Percentiles rank a stretch among this genome's conserved stretches.
Conservation (phyloP, 2,329 filamentous ascomycete species). For the Piedraia hortae region DNA sequence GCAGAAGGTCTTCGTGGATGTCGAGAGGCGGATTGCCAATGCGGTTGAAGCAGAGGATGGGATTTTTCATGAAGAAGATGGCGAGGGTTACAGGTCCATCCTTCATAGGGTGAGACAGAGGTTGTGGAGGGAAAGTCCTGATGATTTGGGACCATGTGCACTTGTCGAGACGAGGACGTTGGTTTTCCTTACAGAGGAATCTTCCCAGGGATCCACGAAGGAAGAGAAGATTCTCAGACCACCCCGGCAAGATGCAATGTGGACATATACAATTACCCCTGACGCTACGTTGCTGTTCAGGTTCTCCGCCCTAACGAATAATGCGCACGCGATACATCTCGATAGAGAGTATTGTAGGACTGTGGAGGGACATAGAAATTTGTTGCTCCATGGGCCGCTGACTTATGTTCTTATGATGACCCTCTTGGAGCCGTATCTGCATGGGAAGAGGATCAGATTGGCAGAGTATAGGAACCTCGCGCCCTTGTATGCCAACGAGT, state of each 20-base stretch:
- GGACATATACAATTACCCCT: conserved; percentile 33
- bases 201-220: conserved; percentile 13
- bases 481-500: conserved; percentile 50
- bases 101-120: conserved; percentile 15
- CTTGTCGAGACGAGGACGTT: conserved; percentile 32
- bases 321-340: conserved; percentile 75
- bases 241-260: conserved; percentile 23
- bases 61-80: conserved; percentile 13
- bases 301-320: conserved; percentile 75
- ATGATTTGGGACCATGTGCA: conserved; percentile 16
- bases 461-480: conserved; percentile 61
- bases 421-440: conserved; percentile 28
- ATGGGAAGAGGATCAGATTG: conserved; percentile 20
- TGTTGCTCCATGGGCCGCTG: conserved; percentile 72
- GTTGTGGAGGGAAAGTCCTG: conserved; percentile 18
- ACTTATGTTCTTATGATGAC: conserved; percentile 50
- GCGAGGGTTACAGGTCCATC: conserved; percentile 7
- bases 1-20: conserved; percentile 32
- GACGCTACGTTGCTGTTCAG: conserved; percentile 52
- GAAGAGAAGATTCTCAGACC: conserved; percentile 18
- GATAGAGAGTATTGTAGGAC: conserved; percentile 41
- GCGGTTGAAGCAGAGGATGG: conserved; percentile 9
- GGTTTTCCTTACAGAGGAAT: conserved; percentile 32
- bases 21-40: conserved; percentile 24
- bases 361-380: conserved; percentile 44